A percentile compares a stretch with the other conserved stretches of the same genome.
Evolutionary conservation across 1,284 basidiomycete species (phyloP).

Genomic region (Trichosporon sp.): DNA sequence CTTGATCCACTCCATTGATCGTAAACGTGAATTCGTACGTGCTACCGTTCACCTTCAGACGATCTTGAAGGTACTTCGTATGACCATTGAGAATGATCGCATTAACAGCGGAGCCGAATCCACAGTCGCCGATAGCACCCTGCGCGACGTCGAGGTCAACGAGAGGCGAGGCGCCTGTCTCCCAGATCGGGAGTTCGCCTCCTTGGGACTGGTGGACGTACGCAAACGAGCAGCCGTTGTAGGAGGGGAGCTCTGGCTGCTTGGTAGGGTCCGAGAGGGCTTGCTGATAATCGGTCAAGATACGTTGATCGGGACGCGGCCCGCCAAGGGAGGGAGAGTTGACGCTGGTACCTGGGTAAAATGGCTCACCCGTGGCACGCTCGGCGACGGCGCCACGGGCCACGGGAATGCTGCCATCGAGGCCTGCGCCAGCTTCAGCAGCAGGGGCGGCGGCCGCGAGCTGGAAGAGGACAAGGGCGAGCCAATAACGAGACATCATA

Average conservation of each 20-base stretch:
- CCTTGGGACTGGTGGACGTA: not conserved
- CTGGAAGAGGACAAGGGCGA: not conserved
- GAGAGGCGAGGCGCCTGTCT: not conserved
- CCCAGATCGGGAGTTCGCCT: not conserved
- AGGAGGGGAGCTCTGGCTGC: not conserved
- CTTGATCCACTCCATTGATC: not conserved
- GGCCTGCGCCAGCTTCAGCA: not conserved
- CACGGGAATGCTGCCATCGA: no score
- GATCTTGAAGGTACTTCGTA: not conserved
- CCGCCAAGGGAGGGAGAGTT: not conserved
- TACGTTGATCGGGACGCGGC: not conserved
- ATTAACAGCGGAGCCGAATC: slow-evolving; percentile 10
- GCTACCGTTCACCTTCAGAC: not conserved
- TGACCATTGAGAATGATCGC: not conserved
- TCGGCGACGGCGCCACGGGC: not conserved
- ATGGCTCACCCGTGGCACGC: not conserved
- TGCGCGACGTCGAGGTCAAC: slow-evolving; percentile 5
- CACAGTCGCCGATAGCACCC: slow-evolving; percentile 16
- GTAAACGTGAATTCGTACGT: not conserved
- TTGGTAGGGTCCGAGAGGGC: not conserved
- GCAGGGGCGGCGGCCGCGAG: not conserved
- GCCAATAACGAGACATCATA: not conserved
- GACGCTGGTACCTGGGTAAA: not conserved
- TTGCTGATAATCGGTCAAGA: not conserved
- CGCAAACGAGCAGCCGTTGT: not conserved